These are phyloP conservation scores for Hanseniaspora sp. DNA, from an alignment of 1,139 yeast species.

Conservation along the genomic window DNA sequence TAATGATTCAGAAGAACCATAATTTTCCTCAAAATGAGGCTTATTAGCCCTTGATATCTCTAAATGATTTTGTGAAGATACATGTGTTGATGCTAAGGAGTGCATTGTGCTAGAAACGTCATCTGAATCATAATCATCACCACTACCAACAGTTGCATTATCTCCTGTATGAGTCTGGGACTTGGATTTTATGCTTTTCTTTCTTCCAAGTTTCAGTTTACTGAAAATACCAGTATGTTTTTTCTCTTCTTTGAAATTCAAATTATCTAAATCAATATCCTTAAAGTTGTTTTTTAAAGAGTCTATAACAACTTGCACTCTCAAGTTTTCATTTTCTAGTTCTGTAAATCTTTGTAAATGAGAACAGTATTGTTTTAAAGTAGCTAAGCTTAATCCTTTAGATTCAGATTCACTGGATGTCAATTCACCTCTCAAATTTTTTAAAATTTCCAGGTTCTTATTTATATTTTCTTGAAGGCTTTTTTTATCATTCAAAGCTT, in stretches of 20 bases:
- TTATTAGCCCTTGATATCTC: constrained; percentile 6
- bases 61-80: neutral
- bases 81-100: constrained; percentile 4
- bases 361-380: constrained; percentile 6
- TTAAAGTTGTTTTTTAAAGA: constrained; percentile 66
- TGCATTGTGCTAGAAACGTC: constrained; percentile 6
- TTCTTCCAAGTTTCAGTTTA: constrained; percentile 23
- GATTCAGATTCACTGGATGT: neutral
- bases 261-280: constrained; percentile 40
- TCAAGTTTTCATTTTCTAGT: constrained; percentile 51
- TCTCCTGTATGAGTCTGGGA: neutral
- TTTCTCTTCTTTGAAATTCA: constrained; percentile 47
- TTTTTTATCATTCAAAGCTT: constrained; percentile 1
- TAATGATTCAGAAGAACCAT: neutral
- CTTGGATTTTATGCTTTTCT: constrained; percentile 4
- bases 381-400: neutral
- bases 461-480: constrained; percentile 16
- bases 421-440: constrained; percentile 1
- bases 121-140: neutral
- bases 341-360: constrained; percentile 12
- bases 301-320: constrained; percentile 77
- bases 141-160: neutral
- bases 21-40: neutral
- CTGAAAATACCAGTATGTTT: constrained; percentile 51
- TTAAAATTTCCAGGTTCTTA: constrained; percentile 23